Evolutionary conservation across 495 filamentous ascomycete species (phyloP).

Genomic region (Podospora pseudoanserina): DNA sequence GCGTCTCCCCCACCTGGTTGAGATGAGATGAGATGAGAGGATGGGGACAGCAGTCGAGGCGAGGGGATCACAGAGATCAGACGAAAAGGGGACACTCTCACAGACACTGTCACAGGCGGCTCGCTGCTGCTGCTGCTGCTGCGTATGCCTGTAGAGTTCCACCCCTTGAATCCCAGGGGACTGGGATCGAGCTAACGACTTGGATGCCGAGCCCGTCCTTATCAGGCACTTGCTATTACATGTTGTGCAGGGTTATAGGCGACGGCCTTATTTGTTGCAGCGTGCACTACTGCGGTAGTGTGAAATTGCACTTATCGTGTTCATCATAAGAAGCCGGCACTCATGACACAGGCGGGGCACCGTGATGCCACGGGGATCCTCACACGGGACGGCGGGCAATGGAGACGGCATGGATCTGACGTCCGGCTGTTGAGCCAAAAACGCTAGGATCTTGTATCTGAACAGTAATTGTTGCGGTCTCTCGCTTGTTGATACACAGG

Average conservation of each 20-base stretch:
- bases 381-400: not conserved
- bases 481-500: not conserved
- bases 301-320: not conserved
- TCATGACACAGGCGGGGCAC: not conserved
- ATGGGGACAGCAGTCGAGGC: conserved; percentile 11
- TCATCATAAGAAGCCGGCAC: not conserved
- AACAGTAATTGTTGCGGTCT: not conserved
- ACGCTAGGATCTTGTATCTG: not conserved
- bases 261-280: not conserved
- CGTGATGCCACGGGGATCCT: not conserved
- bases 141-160: conserved; percentile 8
- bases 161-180: conserved; percentile 33
- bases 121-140: not conserved
- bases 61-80: not conserved
- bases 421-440: not conserved
- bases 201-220: conserved; percentile 34
- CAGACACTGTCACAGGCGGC: not conserved
- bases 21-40: not conserved
- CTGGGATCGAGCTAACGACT: conserved; percentile 36
- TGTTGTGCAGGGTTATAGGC: conserved; percentile 20
- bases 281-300: not conserved
- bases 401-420: not conserved
- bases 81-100: not conserved
- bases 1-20: not conserved
- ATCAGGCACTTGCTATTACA: conserved; percentile 30